Conservation (phyloP, 805 yeast species). For the Starmera quercuum region DNA sequence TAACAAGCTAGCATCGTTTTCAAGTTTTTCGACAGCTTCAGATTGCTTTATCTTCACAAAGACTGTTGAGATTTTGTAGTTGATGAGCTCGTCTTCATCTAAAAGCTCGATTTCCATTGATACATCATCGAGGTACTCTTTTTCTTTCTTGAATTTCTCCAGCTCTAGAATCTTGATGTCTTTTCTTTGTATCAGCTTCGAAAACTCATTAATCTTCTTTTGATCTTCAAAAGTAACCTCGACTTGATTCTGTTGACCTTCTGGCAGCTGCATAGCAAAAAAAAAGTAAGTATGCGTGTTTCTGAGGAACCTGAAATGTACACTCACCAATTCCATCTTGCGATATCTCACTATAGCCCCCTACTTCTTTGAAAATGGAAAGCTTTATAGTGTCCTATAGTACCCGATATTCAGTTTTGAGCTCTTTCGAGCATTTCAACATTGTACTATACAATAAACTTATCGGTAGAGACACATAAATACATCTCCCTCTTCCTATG, state of each 20-base stretch:
- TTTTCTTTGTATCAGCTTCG: constrained; percentile 68
- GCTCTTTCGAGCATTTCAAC: too few relatives aligned
- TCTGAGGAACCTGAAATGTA: background rate
- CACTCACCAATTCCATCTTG: constrained; percentile 11
- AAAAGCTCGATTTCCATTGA: constrained; percentile 77
- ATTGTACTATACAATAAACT: too few relatives aligned
- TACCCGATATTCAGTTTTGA: too few relatives aligned
- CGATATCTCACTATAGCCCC: too few relatives aligned
- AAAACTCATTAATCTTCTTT: constrained; percentile 80
- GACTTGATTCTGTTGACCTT: constrained; percentile 31
- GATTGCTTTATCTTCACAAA: constrained; percentile 64
- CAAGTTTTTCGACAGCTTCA: constrained; percentile 63
- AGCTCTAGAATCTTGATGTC: constrained; percentile 48
- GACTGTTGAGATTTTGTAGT: constrained; percentile 74
- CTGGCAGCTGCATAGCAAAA: constrained; percentile 29
- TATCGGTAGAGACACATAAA: too few relatives aligned
- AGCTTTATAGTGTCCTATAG: too few relatives aligned
- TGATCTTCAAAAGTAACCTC: constrained; percentile 56
- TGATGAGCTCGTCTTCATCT: constrained; percentile 66
- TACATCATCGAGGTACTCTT: constrained; percentile 84
- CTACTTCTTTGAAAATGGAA: too few relatives aligned
- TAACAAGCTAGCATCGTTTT: constrained; percentile 47
- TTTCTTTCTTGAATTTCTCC: constrained; percentile 49
- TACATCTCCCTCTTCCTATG: too few relatives aligned
- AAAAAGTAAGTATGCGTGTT: constrained; percentile 1